A percentile compares a stretch with the other conserved stretches of the same genome.
Evolutionary conservation across 768 basidiomycete genomes (phyloP).

Genomic region (Rubroboletus satanas): DNA sequence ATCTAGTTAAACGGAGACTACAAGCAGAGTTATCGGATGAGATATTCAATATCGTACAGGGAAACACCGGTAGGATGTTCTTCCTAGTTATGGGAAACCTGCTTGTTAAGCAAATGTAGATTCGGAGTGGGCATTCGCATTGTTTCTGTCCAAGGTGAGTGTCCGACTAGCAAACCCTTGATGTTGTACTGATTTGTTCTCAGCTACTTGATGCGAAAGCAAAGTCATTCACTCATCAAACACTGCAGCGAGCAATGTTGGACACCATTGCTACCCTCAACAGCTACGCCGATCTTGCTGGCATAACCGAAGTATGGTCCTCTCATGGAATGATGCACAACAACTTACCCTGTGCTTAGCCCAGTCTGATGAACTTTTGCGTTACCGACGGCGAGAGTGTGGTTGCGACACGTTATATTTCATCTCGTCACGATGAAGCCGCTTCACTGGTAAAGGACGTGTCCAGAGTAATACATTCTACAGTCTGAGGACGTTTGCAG

Average conservation of each 20-base stretch:
- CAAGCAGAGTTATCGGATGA: conserved; percentile 77
- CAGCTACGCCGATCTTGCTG: conserved; percentile 63
- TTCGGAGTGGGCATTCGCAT: conserved; percentile 95
- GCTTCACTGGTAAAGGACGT: conserved; percentile 67
- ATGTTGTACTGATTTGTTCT: conserved; percentile 3
- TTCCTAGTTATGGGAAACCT: background rate
- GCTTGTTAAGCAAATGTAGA: conserved; percentile 42
- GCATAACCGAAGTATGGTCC: conserved; percentile 60
- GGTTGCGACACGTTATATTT: conserved; percentile 92
- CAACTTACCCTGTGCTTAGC: conserved; percentile 39
- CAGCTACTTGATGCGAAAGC: conserved; percentile 82
- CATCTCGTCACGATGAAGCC: conserved; percentile 86
- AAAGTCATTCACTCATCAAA: conserved; percentile 63
- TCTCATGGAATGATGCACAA: background rate
- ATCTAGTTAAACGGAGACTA: conserved; percentile 72
- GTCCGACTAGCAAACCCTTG: background rate
- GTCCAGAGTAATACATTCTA: background rate
- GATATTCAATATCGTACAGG: conserved; percentile 82
- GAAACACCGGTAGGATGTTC: conserved; percentile 73
- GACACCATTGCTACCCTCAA: conserved; percentile 83
- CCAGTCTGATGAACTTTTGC: conserved; percentile 92
- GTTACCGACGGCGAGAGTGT: conserved; percentile 95
- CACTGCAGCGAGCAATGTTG: conserved; percentile 81
- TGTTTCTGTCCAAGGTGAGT: conserved; percentile 77
- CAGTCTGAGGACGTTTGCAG: conserved; percentile 33